Evolutionary conservation across 1,139 yeast genomes (phyloP), one percentile per base, ranked within the genome.

Genomic region (Ogataea hybrid): DNA sequence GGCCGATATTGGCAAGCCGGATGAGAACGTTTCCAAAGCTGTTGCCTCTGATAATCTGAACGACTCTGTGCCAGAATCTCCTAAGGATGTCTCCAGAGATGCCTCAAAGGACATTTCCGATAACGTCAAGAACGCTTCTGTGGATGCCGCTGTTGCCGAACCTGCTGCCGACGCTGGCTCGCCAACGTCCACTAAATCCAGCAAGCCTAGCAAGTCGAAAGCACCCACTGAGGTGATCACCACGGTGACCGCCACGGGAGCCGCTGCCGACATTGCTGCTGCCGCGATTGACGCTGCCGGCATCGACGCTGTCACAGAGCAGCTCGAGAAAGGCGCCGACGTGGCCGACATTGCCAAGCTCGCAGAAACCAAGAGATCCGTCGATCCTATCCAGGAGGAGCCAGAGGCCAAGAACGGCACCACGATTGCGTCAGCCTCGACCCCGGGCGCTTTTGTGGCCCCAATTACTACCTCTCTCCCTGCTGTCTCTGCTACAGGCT

Each of bases 381-480:
- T 47, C 14, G 39, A 41, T n/a, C 48, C 51, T 12, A 48, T 48
- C 38, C 35, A 45, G 21, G 56, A 49, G 36, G 51, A 44, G 33
- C 49, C 20, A 43, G 3, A 49, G 41, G 27, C 34, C 33, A 25
- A 16, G 11, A 5, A 9, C 7, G n/a, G 25, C 28, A 10, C 25
- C 25, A 22, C 18, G 6, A 17, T 6, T 18, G 20, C 20, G 7
- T 6, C 20, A 6, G 27, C 27, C 27, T 11, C 27, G 27, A 23
- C 27, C 2, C 27, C 27, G 12, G n/a, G n/a, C 42, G 15, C 8
- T 6, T 6, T 6, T 18, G 20, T 18, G 20, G 20, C 20, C 20
- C 18, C 18, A 17, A 6, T 17, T 14, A 14, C 14, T 14, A 14
- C 14, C 14, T 14, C 14, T 2, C 14, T 14, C 14, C 14, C 14